Conservation (phyloP, 2,329 filamentous ascomycete species). For the Cylindrodendrum hubeiense region DNA sequence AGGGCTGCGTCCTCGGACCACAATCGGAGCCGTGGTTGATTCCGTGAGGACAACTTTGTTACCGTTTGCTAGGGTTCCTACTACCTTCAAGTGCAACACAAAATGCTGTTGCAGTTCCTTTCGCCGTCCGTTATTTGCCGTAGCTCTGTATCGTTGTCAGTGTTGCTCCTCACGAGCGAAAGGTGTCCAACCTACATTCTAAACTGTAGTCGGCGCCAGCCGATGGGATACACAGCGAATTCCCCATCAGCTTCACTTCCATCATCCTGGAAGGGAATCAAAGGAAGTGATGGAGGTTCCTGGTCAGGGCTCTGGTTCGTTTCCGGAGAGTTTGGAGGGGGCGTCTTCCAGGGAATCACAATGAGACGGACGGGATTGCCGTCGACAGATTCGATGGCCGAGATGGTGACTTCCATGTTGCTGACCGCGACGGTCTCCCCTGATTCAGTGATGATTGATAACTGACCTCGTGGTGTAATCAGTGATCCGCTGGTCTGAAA, state of each 20-base stretch:
- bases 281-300: constrained; percentile 85
- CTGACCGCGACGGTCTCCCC: constrained; percentile 87
- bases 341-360: constrained; percentile 98
- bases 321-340: constrained; percentile 81
- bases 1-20: constrained; percentile 92
- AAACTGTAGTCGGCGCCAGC: constrained; percentile 94
- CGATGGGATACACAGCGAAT: constrained; percentile 90
- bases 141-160: constrained; percentile 70
- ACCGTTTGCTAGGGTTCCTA: constrained; percentile 87
- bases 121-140: constrained; percentile 93
- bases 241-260: constrained; percentile 76
- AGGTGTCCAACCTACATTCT: constrained; percentile 69
- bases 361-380: constrained; percentile 93
- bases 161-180: background rate
- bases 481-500: constrained; percentile 96
- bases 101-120: constrained; percentile 98
- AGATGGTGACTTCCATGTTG: constrained; percentile 87
- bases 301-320: constrained; percentile 77
- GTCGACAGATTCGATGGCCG: constrained; percentile 94
- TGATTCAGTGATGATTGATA: constrained; percentile 85
- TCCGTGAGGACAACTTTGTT: constrained; percentile 85
- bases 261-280: constrained; percentile 76
- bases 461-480: constrained; percentile 80
- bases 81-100: constrained; percentile 86
- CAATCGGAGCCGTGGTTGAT: constrained; percentile 88